These are phyloP conservation scores for Colletotrichum cordylinicola DNA, from an alignment of 2,329 filamentous ascomycete genomes.

Conservation along the genomic window DNA sequence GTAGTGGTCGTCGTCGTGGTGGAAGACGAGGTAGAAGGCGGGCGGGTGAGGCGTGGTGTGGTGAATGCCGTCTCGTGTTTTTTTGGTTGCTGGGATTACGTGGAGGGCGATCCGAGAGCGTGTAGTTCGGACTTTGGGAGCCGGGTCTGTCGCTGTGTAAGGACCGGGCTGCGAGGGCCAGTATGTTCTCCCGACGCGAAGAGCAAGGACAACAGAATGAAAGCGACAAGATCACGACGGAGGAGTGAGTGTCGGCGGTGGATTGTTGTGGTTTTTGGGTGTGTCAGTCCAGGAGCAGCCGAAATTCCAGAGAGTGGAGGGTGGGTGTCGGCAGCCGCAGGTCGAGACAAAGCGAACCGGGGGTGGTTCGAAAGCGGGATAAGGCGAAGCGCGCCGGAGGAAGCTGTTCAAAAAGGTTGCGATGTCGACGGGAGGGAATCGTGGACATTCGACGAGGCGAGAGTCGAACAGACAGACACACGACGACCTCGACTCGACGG, in stretches of 20 bases:
- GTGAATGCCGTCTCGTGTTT: constrained; percentile 15
- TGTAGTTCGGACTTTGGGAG: neutral
- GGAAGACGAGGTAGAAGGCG: neutral
- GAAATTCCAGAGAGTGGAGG: constrained; percentile 23
- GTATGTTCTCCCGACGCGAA: neutral
- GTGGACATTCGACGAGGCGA: neutral
- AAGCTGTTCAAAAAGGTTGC: neutral
- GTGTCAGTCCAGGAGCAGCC: constrained; percentile 14
- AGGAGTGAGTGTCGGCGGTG: constrained; percentile 1
- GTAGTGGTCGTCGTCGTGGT: neutral
- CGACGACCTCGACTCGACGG: neutral
- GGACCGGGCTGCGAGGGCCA: neutral
- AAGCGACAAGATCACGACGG: constrained; percentile 1
- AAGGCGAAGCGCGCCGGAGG: neutral
- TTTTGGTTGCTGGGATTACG: constrained; percentile 11
- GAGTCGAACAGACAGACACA: neutral
- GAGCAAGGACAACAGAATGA: neutral
- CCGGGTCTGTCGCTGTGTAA: neutral
- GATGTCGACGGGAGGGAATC: neutral
- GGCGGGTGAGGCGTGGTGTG: neutral
- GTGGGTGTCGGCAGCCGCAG: constrained; percentile 12
- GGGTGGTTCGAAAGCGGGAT: constrained; percentile 11
- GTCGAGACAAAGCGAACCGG: constrained; percentile 18
- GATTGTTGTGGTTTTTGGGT: constrained; percentile 20
- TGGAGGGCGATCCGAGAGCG: constrained; percentile 1